Base-by-base conservation (phyloP, 768 basidiomycete species). In the Melanogaster broomeanus region DNA sequence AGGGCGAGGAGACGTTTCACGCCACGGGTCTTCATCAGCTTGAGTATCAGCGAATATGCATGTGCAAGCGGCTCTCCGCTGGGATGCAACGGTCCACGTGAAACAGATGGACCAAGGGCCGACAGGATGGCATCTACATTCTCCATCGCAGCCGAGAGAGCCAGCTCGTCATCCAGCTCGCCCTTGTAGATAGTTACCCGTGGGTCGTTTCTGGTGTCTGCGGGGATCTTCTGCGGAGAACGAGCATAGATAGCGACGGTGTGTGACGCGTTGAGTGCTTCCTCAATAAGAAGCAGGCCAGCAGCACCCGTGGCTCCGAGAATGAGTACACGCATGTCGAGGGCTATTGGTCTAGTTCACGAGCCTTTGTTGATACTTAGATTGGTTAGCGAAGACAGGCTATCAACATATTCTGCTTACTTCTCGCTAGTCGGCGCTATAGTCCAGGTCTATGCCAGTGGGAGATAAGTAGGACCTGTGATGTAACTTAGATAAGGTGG, bases 281-380 rank as follows among this genome's bases (percentile, higher is more conserved):
- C 77, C 45, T 81, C 76, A 50, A 84, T 74, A 52, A 89, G 72
- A 16, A 77, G 74, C 40, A 79, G 66, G 43, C 88, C 88, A 31
- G 69, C 67, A 13, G 81, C 75, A 2, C 88, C 87, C 3, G 88
- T 90, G 21, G 77, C 83, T 16, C 88, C 88, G n/a, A 90, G 74
- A 51, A 90, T 72, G 48, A 90, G 73, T 50, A 88, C 59, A 22
- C 74, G 82, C 80, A 80, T 79, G 16, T 31, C 18, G 39, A 25
- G 21, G 31, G 31, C 18, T 49, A 39, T 24, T 34, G 51, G 25
- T 27, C 18, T 28, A n/a, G 28, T 39, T 45, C 31, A 13, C 3
- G 10, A 12, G 31, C 10, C 31, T 12, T 12, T 31, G 31, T 31
- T 5, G 31, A 31, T 12, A 31, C 8, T 27, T 27, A n/a, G 12